Evolutionary conservation across 257 asterid genomes (phyloP).

Genomic region (Osmanthus fragrans): DNA sequence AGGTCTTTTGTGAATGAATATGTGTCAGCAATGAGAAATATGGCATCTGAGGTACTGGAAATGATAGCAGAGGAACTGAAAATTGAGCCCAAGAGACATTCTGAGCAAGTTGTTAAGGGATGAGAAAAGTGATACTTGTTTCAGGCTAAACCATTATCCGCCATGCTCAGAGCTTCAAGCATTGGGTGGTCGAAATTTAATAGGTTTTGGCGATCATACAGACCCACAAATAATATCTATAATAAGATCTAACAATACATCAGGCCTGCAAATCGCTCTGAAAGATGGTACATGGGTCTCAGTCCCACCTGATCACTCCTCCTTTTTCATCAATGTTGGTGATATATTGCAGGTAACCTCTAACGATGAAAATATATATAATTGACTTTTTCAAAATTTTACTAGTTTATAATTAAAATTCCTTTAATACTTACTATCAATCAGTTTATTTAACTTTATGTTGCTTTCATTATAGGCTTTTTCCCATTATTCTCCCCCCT

Average conservation of each 20-base stretch:
- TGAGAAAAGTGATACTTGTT: slow-evolving; percentile 39
- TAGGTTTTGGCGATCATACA: slow-evolving; percentile 61
- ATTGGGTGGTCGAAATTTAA: slow-evolving; percentile 32
- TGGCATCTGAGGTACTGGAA: slow-evolving; percentile 46
- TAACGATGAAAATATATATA: too few species aligned
- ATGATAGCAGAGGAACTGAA: slow-evolving; percentile 47
- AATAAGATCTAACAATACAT: slow-evolving; percentile 36
- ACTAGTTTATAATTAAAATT: too few species aligned
- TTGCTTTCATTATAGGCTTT: background rate
- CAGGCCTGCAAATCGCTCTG: slow-evolving; percentile 44
- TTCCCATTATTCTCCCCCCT: background rate
- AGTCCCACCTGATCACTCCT: slow-evolving; percentile 46
- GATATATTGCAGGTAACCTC: slow-evolving; percentile 44
- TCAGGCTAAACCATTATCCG: slow-evolving; percentile 61
- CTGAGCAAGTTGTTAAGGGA: slow-evolving; percentile 40
- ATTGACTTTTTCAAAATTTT: too few species aligned
- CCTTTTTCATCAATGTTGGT: slow-evolving; percentile 56
- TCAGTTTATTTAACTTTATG: too few species aligned
- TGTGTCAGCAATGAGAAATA: slow-evolving; percentile 25
- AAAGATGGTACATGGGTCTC: slow-evolving; percentile 44
- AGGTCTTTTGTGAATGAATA: slow-evolving; percentile 46
- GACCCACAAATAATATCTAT: slow-evolving; percentile 57
- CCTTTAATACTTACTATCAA: too few species aligned
- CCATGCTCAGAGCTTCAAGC: slow-evolving; percentile 44
- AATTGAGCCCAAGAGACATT: slow-evolving; percentile 1